Base-by-base conservation (phyloP, 2,329 filamentous ascomycete genomes). In the Epichloe sylvatica region DNA sequence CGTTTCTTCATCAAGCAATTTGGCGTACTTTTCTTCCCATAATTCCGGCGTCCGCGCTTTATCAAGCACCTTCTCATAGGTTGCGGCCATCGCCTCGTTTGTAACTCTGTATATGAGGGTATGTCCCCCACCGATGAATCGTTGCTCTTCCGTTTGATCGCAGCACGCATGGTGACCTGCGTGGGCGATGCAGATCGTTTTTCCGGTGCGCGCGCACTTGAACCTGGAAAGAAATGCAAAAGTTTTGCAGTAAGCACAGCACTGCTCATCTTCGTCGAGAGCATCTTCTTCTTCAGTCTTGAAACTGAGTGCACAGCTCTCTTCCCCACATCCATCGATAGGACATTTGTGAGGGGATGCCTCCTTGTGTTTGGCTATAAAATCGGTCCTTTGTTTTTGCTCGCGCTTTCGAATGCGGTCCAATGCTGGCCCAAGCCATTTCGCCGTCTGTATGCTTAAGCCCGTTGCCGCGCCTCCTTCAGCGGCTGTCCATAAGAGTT, bases 151-250 rank as follows among this genome's bases (percentile, higher is more conserved):
- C 1, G 76, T 65, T 15, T 76, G 68, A 36, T 84, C 81, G 63
- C 91, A 97, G 66, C 91, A 97, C 48, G 89, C 78, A 59, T 84
- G 82, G 46, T 71, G 75, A 17, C 88, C 90, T 33, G 87, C 86
- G 65, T 97, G 91, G 12, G 83, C 67, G 44, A 96, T 71, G 61
- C 92, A 98, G 48, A 94, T 66, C 3, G 86, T 77, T 65, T 90
- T 96, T 57, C 83, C 85, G 3, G 84, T 84, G 55, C 81, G 85
- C 51, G 83, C 72, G 64, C 92, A 98, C 57, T 84, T 83, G 66
- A 94, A 94, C 57, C 91, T 83, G 33, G 92, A 95, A 25, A 97
- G 73, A 65, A 91, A 97, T 61, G 84, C 83, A 67, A 90, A 97
- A 0, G 84, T 80, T 66, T 97, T 97, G 77, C 92, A 98, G 66